These are phyloP conservation scores for Lantana camara DNA, from an alignment of 257 asterid genomes.

Conservation along the genomic window DNA sequence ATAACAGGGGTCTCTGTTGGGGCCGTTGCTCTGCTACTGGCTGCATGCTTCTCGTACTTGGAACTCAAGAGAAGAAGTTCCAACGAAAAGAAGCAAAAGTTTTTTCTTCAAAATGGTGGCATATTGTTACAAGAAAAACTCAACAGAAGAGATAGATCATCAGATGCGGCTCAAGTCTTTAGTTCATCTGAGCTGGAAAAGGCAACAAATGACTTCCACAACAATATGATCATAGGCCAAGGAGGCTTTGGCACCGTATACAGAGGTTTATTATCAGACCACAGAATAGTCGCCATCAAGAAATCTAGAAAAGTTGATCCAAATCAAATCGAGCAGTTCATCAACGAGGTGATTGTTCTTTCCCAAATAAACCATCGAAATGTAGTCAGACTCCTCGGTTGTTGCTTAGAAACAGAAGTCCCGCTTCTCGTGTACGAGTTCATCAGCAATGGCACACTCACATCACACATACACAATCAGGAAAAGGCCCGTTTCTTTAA, in stretches of 20 bases:
- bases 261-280: not conserved
- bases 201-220: no score
- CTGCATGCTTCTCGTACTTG: not conserved
- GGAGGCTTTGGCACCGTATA: not conserved
- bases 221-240: not conserved
- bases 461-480: not conserved
- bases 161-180: no score
- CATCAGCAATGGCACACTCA: not conserved
- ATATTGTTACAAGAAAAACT: no score
- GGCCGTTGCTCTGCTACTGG: constrained; percentile 1
- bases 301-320: no score
- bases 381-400: not conserved
- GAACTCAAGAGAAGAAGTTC: constrained; percentile 22
- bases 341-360: no score
- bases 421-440: no score
- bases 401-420: no score
- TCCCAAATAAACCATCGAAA: not conserved
- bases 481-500: not conserved
- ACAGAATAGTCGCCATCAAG: not conserved
- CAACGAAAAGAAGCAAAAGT: no score
- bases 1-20: constrained; percentile 26
- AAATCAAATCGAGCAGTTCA: no score
- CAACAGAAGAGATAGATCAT: no score
- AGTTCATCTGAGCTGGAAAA: no score
- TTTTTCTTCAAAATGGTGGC: no score